A percentile compares a stretch with the other conserved stretches of the same genome.
These are phyloP conservation scores for Pythium chondricola DNA, from an alignment of 352 stramenopile genomes.

Conservation along the genomic window DNA sequence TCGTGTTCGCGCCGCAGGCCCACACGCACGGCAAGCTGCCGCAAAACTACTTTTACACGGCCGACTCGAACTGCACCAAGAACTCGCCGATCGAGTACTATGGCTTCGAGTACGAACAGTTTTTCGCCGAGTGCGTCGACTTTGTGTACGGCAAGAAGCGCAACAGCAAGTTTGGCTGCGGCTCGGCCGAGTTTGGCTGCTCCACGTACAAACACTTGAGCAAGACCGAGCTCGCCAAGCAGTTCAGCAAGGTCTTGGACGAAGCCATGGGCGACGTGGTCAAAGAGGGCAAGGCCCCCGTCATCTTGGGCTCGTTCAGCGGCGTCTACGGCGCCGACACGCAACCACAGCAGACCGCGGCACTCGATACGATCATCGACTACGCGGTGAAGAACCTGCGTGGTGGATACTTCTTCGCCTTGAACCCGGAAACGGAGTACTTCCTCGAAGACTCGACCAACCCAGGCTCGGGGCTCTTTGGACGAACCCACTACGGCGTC, in stretches of 20 bases:
- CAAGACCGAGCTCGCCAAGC: conserved; percentile 12
- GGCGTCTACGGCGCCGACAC: conserved; percentile 44
- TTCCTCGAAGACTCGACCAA: conserved; percentile 49
- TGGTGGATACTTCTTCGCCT: conserved; percentile 57
- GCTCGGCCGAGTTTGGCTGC: conserved; percentile 31
- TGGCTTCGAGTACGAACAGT: conserved; percentile 15
- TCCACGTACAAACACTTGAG: conserved; percentile 37
- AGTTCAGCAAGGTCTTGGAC: conserved; percentile 38
- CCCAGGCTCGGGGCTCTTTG: conserved; percentile 35
- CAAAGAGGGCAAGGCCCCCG: conserved; percentile 24
- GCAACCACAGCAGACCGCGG: conserved; percentile 47
- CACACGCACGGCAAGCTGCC: conserved; percentile 48
- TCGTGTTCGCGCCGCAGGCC: conserved; percentile 60
- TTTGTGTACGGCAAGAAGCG: conserved; percentile 32
- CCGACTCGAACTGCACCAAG: conserved; percentile 35
- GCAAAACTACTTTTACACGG: conserved; percentile 53
- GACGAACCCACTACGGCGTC: conserved; percentile 47
- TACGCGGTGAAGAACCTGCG: conserved; percentile 35
- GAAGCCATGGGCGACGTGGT: conserved; percentile 35
- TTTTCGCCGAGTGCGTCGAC: conserved; percentile 32
- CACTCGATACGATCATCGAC: conserved; percentile 57
- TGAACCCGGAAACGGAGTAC: conserved; percentile 58
- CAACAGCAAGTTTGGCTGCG: conserved; percentile 32
- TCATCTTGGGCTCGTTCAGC: conserved; percentile 59
- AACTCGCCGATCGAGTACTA: conserved; percentile 15